Percentiles rank a stretch among this genome's conserved stretches.
phyloP scores from a whole-genome alignment of 2,329 filamentous ascomycete genomes.

The Acephala macrosclerotiorum region DNA sequence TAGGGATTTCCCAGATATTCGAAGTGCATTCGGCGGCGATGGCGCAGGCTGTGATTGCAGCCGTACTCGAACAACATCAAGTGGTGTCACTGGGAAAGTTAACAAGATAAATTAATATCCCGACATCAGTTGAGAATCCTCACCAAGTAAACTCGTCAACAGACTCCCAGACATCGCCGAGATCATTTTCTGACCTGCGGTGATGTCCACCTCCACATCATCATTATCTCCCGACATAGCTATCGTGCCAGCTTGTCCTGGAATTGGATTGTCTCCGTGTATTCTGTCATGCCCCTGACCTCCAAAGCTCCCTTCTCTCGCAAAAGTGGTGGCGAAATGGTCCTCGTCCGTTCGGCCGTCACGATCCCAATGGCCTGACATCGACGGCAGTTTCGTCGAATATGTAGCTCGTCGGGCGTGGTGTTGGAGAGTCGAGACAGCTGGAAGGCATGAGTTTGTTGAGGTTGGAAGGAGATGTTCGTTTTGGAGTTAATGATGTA shows the following conservation, averaged over 20 bases:
- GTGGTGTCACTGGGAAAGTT: slow-evolving; percentile 76
- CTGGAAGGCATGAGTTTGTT: slow-evolving; percentile 2
- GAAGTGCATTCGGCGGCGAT: slow-evolving; percentile 58
- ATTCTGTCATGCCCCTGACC: slow-evolving; percentile 40
- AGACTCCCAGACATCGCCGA: slow-evolving; percentile 92
- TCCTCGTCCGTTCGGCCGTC: slow-evolving; percentile 30
- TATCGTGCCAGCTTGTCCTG: slow-evolving; percentile 37
- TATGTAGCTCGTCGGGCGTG: background rate
- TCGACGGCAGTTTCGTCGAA: slow-evolving; percentile 18
- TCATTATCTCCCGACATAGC: slow-evolving; percentile 44
- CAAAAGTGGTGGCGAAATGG: slow-evolving; percentile 35
- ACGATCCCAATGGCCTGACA: slow-evolving; percentile 38
- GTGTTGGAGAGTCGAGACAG: background rate
- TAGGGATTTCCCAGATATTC: slow-evolving; percentile 61
- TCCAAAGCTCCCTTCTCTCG: slow-evolving; percentile 25
- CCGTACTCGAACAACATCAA: slow-evolving; percentile 95
- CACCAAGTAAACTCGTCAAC: slow-evolving; percentile 87
- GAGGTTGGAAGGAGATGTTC: slow-evolving; percentile 8
- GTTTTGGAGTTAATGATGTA: slow-evolving; percentile 30
- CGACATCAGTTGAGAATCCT: slow-evolving; percentile 10
- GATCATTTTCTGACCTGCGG: slow-evolving; percentile 89
- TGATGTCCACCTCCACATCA: slow-evolving; percentile 67
- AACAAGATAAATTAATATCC: background rate
- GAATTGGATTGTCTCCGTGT: slow-evolving; percentile 40
- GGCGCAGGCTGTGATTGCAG: slow-evolving; percentile 80